Evolutionary conservation across 2,329 filamentous ascomycete species (phyloP).

Genomic region (Ascosphaera apis): DNA sequence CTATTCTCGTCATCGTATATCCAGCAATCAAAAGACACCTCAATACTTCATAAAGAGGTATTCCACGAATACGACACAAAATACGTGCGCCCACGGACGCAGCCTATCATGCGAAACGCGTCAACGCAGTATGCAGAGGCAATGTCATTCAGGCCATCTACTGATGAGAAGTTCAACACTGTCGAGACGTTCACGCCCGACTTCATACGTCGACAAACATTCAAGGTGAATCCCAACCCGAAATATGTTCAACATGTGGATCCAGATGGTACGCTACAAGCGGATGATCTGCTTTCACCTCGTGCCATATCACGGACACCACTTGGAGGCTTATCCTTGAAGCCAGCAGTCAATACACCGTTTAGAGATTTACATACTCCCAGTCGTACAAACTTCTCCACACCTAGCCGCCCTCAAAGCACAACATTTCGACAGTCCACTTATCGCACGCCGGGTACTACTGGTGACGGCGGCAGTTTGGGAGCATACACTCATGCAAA

Average conservation of each 20-base stretch:
- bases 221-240: conserved; percentile 62
- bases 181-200: conserved; percentile 40
- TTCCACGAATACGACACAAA: conserved; percentile 91
- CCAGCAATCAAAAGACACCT: conserved; percentile 66
- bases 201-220: conserved; percentile 46
- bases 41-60: conserved; percentile 73
- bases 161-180: conserved; percentile 24
- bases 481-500: conserved; percentile 60
- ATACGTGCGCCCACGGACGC: conserved; percentile 75
- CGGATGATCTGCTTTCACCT: neutral
- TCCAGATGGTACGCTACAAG: conserved; percentile 29
- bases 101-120: conserved; percentile 54
- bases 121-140: conserved; percentile 48
- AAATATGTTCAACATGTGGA: conserved; percentile 54
- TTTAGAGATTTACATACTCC: conserved; percentile 3
- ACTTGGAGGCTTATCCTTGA: neutral
- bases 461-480: conserved; percentile 49
- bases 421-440: conserved; percentile 31
- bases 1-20: conserved; percentile 51
- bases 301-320: neutral
- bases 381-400: conserved; percentile 18
- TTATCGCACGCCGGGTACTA: conserved; percentile 22
- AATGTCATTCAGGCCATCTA: conserved; percentile 15
- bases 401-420: conserved; percentile 10
- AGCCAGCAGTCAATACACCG: neutral